These are phyloP conservation scores for Madurella fahalii DNA, from an alignment of 2,329 filamentous ascomycete genomes.

Conservation along the genomic window DNA sequence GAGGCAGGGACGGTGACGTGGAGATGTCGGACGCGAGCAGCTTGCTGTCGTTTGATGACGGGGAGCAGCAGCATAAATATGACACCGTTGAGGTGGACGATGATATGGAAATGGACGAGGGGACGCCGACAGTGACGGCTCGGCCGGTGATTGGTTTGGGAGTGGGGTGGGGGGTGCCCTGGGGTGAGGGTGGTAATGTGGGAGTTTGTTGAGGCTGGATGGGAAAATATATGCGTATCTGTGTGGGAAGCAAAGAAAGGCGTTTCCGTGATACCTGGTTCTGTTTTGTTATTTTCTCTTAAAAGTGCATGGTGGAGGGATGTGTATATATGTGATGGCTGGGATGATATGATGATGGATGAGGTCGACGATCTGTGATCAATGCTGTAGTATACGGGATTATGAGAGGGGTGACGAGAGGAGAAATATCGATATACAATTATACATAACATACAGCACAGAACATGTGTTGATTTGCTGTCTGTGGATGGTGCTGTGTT, in stretches of 20 bases:
- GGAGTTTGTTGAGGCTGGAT: neutral
- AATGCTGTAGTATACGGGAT: neutral
- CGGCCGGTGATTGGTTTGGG: neutral
- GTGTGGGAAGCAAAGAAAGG: neutral
- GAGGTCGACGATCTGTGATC: slow-evolving; percentile 5
- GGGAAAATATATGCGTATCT: neutral
- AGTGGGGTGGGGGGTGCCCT: slow-evolving; percentile 15
- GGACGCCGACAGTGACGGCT: slow-evolving; percentile 19
- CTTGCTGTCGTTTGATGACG: slow-evolving; percentile 30
- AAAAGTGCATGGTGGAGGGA: neutral
- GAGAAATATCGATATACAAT: neutral
- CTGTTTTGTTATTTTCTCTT: too few relatives aligned
- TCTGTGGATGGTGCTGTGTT: too few relatives aligned
- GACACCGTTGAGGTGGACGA: neutral
- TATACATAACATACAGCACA: too few relatives aligned
- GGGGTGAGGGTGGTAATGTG: slow-evolving; percentile 1
- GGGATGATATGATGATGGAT: neutral
- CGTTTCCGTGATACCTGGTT: slow-evolving; percentile 4
- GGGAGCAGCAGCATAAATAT: too few relatives aligned
- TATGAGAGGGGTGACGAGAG: neutral
- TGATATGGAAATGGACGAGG: slow-evolving; percentile 19
- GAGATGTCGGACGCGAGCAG: slow-evolving; percentile 49
- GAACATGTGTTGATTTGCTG: too few relatives aligned
- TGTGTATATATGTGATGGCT: neutral
- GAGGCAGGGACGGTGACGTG: slow-evolving; percentile 33